Percentiles rank a stretch among this genome's conserved stretches.
These are phyloP conservation scores for Encephalitozoon hellem DNA, from an alignment of 371 early-diverging fungal species.

Conservation along the genomic window DNA sequence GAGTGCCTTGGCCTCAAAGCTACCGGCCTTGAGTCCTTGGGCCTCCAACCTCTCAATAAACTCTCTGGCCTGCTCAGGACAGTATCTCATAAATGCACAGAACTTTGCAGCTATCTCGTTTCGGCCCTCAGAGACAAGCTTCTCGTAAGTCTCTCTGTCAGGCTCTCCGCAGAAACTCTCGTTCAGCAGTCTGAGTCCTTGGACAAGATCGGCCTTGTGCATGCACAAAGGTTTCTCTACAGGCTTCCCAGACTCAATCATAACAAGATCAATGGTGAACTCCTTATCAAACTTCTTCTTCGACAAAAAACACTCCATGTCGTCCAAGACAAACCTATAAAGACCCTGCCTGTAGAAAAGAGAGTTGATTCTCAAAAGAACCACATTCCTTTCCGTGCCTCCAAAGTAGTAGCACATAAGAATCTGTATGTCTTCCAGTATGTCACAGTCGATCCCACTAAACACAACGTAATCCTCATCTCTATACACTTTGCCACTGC, in stretches of 20 bases:
- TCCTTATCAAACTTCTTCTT: constrained; percentile 29
- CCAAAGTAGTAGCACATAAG: not conserved
- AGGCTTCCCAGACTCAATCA: constrained; percentile 7
- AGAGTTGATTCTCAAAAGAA: constrained; percentile 28
- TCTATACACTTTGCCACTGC: not conserved
- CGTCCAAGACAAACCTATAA: constrained; percentile 33
- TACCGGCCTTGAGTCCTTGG: not conserved
- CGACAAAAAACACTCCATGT: not conserved
- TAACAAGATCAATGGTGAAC: constrained; percentile 43
- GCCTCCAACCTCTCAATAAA: not conserved
- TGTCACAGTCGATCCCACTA: not conserved
- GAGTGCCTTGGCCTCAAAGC: not conserved
- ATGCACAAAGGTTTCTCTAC: not conserved
- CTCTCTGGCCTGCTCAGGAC: not conserved
- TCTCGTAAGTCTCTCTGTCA: constrained; percentile 15
- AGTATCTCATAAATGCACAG: constrained; percentile 17
- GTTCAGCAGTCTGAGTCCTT: not conserved
- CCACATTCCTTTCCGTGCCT: not conserved
- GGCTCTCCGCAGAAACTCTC: not conserved
- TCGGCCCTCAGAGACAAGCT: constrained; percentile 14
- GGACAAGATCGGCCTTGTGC: not conserved
- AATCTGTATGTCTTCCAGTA: constrained; percentile 23
- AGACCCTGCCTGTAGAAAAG: constrained; percentile 39
- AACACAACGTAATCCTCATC: constrained; percentile 39
- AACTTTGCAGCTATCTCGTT: constrained; percentile 18